Base-by-base conservation (phyloP, 2,329 filamentous ascomycete genomes). In the Onygenales sp. region DNA sequence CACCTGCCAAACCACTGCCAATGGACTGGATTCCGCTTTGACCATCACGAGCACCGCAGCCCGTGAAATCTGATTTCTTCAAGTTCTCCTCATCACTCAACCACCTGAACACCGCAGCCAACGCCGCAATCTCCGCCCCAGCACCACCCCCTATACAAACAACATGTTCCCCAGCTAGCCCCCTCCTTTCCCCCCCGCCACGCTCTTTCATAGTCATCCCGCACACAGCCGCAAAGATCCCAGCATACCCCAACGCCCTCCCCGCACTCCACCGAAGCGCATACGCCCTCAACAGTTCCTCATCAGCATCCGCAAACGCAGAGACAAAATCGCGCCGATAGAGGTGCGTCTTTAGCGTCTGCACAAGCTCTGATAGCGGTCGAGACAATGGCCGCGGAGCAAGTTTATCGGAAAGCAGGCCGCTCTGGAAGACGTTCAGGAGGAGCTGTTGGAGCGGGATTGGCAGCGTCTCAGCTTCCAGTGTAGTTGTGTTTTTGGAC, bases 211-310 rank as follows among this genome's bases (percentile, higher is more conserved):
- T 52, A 65, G 56, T 52, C 56, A 58, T 42, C 33, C 43, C 27
- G n/a, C n/a, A 49, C 42, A 54, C 47, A 17, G n/a, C 34, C 9
- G 49, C 49, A 27, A 85, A 75, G 13, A 84, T 65, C n/a, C 78
- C 74, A n/a, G 82, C 75, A 70, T 97, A 97, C 57, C 85, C 88
- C 51, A 97, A 72, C 0, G 90, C 87, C 51, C 93, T 78, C 51
- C 87, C 86, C 1, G 92, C 88, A 69, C 90, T 95, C 91, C 92
- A 98, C 61, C 93, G 76, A 52, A 88, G 81, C 7, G 89, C 88
- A 73, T 98, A 98, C 8, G 86, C 87, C 56, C 86, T 82, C 14
- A 96, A 77, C 61, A 85, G 80, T 44, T 86, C 82, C 52, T 82
- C 77, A 45, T 77, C 77, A 0, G 83, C 83, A 42, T 70, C 70